Evolutionary conservation across 2,329 filamentous ascomycete species (phyloP).

Genomic region (Fusarium nanum): DNA sequence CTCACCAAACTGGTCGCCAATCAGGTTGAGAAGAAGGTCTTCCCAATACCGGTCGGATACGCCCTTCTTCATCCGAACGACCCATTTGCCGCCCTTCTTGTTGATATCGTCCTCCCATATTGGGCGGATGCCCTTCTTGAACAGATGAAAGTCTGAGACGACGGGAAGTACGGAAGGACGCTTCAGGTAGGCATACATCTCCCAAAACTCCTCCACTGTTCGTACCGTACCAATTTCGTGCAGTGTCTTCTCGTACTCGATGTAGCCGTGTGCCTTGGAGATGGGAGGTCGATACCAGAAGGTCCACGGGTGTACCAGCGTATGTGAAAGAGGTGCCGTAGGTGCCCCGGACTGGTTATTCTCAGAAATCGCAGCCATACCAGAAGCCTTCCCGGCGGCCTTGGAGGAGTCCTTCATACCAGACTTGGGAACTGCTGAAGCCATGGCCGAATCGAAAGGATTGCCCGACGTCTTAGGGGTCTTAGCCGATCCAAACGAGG

Average conservation of each 20-base stretch:
- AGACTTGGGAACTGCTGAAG: conserved; percentile 53
- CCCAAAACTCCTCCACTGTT: conserved; percentile 91
- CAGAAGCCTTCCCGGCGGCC: conserved; percentile 46
- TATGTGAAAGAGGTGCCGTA: conserved; percentile 58
- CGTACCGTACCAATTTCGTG: conserved; percentile 85
- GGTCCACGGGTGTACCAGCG: conserved; percentile 88
- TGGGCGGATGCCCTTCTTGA: conserved; percentile 94
- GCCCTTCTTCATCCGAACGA: conserved; percentile 95
- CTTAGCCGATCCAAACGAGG: conserved; percentile 84
- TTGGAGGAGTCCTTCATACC: conserved; percentile 50
- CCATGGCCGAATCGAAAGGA: conserved; percentile 80
- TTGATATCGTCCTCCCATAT: conserved; percentile 99
- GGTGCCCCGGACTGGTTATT: conserved; percentile 50
- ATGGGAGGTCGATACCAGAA: conserved; percentile 98
- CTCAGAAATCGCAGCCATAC: conserved; percentile 62
- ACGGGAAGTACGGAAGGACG: conserved; percentile 87
- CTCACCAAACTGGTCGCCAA: conserved; percentile 94
- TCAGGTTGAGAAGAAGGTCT: conserved; percentile 87
- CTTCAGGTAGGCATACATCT: conserved; percentile 88
- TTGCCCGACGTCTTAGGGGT: conserved; percentile 87
- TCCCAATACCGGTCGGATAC: conserved; percentile 98
- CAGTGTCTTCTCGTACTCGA: conserved; percentile 97
- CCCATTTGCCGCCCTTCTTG: conserved; percentile 96
- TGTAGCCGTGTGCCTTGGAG: conserved; percentile 87
- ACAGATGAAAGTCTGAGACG: conserved; percentile 97